These are phyloP conservation scores for Aspergillus texensis DNA, from an alignment of 2,329 filamentous ascomycete species.

Conservation along the genomic window DNA sequence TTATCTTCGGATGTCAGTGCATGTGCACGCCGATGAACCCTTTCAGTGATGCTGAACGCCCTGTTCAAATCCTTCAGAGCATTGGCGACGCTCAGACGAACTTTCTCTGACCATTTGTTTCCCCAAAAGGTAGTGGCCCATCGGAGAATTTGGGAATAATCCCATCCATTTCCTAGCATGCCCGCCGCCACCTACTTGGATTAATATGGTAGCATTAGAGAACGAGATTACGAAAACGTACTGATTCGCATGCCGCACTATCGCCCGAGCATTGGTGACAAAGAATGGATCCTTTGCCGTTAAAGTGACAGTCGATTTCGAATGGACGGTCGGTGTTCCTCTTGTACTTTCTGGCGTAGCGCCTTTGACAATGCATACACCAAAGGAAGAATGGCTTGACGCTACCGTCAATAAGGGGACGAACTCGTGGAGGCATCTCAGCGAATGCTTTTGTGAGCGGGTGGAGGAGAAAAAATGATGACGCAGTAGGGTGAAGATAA, in stretches of 20 bases:
- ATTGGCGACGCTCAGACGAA: background rate
- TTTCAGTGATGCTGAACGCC: background rate
- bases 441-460: background rate
- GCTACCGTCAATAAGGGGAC: background rate
- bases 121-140: background rate
- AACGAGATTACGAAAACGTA: background rate
- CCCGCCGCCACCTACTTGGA: background rate
- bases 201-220: background rate
- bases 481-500: background rate
- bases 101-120: background rate
- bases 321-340: background rate
- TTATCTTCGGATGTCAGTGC: accelerated
- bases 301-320: background rate
- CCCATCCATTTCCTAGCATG: background rate
- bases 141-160: background rate
- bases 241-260: background rate
- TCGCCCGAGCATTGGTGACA: background rate
- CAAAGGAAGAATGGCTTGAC: background rate
- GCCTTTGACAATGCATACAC: background rate
- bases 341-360: background rate
- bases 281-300: background rate
- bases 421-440: background rate
- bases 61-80: background rate
- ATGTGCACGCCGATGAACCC: background rate
- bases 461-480: no score